Percentiles rank a stretch among this genome's conserved stretches.
Evolutionary conservation across 2,329 filamentous ascomycete genomes (phyloP).

Genomic region (Fusarium denticulatum): DNA sequence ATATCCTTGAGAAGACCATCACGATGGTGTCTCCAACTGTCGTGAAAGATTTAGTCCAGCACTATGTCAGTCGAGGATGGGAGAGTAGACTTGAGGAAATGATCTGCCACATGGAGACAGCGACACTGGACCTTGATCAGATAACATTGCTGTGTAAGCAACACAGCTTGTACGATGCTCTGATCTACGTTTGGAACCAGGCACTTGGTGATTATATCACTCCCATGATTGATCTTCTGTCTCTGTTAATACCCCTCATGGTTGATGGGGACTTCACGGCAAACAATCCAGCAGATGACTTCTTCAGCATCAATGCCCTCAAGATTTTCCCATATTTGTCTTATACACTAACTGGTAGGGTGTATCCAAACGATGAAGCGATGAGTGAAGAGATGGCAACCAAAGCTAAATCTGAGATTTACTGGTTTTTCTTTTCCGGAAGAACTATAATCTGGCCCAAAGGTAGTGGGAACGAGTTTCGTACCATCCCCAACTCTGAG

Average conservation of each 20-base stretch:
- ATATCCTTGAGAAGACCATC: slow-evolving; percentile 82
- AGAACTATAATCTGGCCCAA: slow-evolving; percentile 80
- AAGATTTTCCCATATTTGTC: slow-evolving; percentile 97
- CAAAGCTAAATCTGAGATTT: slow-evolving; percentile 86
- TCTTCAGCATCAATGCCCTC: slow-evolving; percentile 75
- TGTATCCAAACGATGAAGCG: slow-evolving; percentile 86
- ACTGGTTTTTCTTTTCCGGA: slow-evolving; percentile 93
- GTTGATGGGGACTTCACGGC: slow-evolving; percentile 64
- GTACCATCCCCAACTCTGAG: slow-evolving; percentile 65
- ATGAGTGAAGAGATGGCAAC: slow-evolving; percentile 78
- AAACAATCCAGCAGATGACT: slow-evolving; percentile 67
- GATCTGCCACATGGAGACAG: slow-evolving; percentile 90
- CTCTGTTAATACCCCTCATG: slow-evolving; percentile 70
- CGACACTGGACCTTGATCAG: slow-evolving; percentile 93
- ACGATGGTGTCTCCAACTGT: slow-evolving; percentile 80
- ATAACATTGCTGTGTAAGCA: slow-evolving; percentile 91
- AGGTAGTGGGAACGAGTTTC: slow-evolving; percentile 67
- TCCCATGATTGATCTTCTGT: slow-evolving; percentile 83
- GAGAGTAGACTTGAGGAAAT: slow-evolving; percentile 89
- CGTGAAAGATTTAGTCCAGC: slow-evolving; percentile 84
- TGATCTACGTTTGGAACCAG: slow-evolving; percentile 97
- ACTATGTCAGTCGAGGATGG: slow-evolving; percentile 80
- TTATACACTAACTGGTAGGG: slow-evolving; percentile 85
- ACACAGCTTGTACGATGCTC: slow-evolving; percentile 90
- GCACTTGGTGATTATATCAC: slow-evolving; percentile 90